phyloP scores from a whole-genome alignment of 2,329 filamentous ascomycete species.

The Coniella vitis region DNA sequence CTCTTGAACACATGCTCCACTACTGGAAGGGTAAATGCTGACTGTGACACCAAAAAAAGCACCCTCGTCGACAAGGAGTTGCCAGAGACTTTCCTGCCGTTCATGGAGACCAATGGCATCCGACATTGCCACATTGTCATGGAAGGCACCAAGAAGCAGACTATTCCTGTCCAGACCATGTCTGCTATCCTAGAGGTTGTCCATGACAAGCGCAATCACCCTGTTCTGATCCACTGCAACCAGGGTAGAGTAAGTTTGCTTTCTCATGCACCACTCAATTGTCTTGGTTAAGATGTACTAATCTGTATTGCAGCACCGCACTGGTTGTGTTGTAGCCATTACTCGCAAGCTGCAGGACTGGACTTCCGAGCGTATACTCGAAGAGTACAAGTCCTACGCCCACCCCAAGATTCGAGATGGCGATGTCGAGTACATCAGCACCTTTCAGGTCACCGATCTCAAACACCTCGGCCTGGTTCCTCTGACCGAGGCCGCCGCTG shows the following conservation, averaged over 20 bases:
- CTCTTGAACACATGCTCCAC: too few species aligned
- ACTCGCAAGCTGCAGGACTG: constrained; percentile 69
- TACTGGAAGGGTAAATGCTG: too few species aligned
- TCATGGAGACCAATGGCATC: constrained; percentile 62
- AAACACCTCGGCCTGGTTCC: constrained; percentile 8
- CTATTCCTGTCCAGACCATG: constrained; percentile 62
- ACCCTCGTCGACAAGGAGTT: constrained; percentile 60
- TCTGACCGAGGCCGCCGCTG: constrained; percentile 3
- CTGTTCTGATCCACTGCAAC: constrained; percentile 85
- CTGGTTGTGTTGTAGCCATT: constrained; percentile 79
- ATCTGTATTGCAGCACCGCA: constrained; percentile 59
- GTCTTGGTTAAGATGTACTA: not conserved
- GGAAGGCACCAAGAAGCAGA: constrained; percentile 79
- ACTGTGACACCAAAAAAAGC: constrained; percentile 26
- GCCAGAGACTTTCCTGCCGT: constrained; percentile 46
- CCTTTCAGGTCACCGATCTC: constrained; percentile 36
- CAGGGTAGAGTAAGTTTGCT: constrained; percentile 62
- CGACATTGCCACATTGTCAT: constrained; percentile 70
- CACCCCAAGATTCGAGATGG: constrained; percentile 53
- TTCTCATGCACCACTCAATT: not conserved
- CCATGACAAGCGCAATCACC: constrained; percentile 67
- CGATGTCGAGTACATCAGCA: constrained; percentile 51
- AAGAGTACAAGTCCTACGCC: constrained; percentile 67
- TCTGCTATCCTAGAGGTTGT: constrained; percentile 63
- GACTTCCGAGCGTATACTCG: constrained; percentile 53